A percentile compares a stretch with the other conserved stretches of the same genome.
phyloP scores from a whole-genome alignment of 73 alveolate genomes.

The Stentor coeruleus region DNA sequence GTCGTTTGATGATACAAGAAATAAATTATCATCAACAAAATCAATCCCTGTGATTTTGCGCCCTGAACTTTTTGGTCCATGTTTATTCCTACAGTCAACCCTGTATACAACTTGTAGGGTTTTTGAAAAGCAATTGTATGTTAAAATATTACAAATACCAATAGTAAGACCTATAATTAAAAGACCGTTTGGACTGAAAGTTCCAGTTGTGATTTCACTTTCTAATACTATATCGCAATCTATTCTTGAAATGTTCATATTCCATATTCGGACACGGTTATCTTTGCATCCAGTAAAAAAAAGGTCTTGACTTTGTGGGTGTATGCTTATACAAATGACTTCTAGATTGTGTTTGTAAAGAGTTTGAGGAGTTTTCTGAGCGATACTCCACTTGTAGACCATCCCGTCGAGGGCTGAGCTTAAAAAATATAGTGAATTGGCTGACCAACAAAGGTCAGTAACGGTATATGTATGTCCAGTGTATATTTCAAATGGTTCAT shows the following conservation, averaged over 20 bases:
- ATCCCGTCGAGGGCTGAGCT: neutral
- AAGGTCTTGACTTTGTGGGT: neutral
- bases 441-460: neutral
- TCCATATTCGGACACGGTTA: conserved; percentile 14
- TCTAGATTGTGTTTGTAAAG: neutral
- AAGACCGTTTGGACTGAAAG: neutral
- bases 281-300: conserved; percentile 13
- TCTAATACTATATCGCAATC: neutral
- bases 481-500: neutral
- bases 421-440: neutral
- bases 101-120: neutral
- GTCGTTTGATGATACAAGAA: neutral
- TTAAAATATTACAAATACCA: neutral
- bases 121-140: neutral
- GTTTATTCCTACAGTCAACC: neutral
- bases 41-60: conserved; percentile 16
- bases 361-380: neutral
- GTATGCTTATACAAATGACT: neutral
- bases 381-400: conserved; percentile 5
- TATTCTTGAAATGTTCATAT: neutral
- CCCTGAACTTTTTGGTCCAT: conserved; percentile 16
- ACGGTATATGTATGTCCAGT: neutral
- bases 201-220: neutral
- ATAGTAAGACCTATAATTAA: neutral
- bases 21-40: conserved; percentile 4